Conservation (phyloP, 2,329 filamentous ascomycete genomes). For the Daldinia sp. region DNA sequence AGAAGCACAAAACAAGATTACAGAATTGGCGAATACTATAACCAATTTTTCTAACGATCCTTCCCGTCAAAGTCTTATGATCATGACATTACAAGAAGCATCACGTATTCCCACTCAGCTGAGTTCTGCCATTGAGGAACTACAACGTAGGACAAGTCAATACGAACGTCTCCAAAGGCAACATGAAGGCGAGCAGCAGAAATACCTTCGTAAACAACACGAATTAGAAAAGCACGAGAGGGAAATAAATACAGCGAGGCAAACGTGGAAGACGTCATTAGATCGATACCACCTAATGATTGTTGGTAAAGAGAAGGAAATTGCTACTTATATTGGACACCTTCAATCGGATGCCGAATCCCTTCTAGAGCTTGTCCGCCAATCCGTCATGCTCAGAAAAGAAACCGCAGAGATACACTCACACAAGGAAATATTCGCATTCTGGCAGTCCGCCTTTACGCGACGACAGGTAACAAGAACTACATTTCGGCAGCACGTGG, state of each 20-base stretch:
- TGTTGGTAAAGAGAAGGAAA: conserved; percentile 26
- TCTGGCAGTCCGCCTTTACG: conserved; percentile 42
- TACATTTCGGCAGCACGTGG: conserved; percentile 43
- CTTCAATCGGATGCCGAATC: conserved; percentile 27
- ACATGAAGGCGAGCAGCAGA: conserved; percentile 2
- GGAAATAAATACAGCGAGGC: neutral
- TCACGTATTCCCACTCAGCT: conserved; percentile 3
- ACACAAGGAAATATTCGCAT: conserved; percentile 38
- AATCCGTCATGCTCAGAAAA: neutral
- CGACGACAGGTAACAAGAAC: conserved; percentile 27
- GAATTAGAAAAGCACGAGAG: neutral
- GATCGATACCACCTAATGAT: neutral
- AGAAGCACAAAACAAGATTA: neutral
- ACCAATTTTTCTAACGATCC: neutral
- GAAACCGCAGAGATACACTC: conserved; percentile 25
- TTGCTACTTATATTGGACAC: conserved; percentile 26
- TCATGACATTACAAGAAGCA: conserved; percentile 8
- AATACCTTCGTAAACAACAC: conserved; percentile 1
- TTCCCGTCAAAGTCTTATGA: neutral
- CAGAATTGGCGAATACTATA: neutral
- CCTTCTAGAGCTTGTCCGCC: conserved; percentile 14
- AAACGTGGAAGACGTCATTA: neutral
- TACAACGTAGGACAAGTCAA: conserved; percentile 1
- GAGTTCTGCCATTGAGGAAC: conserved; percentile 2
- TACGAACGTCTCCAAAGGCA: neutral